Conservation (phyloP, 768 basidiomycete genomes). For the Lentinula boryana region DNA sequence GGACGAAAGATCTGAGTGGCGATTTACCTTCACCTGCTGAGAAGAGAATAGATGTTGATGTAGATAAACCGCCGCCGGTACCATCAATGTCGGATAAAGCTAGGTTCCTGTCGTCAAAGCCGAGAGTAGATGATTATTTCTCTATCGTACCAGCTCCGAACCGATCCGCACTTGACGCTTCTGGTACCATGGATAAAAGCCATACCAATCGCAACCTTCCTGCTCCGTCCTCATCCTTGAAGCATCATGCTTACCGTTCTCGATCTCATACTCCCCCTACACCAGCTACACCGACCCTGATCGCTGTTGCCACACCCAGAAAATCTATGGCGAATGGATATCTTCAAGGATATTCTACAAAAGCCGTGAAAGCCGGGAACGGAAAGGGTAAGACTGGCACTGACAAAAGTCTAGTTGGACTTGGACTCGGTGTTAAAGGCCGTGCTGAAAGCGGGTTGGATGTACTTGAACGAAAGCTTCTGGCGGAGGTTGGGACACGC, state of each 20-base stretch:
- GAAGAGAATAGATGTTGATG: conserved; percentile 11
- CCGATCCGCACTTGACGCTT: background rate
- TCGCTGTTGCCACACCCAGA: conserved; percentile 33
- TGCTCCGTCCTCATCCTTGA: background rate
- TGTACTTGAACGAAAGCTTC: conserved; percentile 60
- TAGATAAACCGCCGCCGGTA: conserved; percentile 36
- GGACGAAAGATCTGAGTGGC: conserved; percentile 23
- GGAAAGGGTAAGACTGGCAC: conserved; percentile 9
- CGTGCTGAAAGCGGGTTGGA: conserved; percentile 55
- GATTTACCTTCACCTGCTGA: conserved; percentile 19
- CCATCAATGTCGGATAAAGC: conserved; percentile 34
- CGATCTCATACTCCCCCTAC: conserved; percentile 21
- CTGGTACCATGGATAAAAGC: background rate
- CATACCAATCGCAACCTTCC: background rate
- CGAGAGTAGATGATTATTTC: conserved; percentile 8
- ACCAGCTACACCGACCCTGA: conserved; percentile 49
- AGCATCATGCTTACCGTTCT: background rate
- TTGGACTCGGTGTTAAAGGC: background rate
- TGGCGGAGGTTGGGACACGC: conserved; percentile 71
- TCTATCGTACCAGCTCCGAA: background rate
- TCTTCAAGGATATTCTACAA: background rate
- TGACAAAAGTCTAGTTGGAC: background rate
- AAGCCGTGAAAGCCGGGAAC: conserved; percentile 10
- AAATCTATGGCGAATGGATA: conserved; percentile 5
- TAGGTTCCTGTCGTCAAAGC: conserved; percentile 18